A percentile compares a stretch with the other conserved stretches of the same genome.
Conservation (phyloP, 2,329 filamentous ascomycete genomes). For the Alternaria sp. region DNA sequence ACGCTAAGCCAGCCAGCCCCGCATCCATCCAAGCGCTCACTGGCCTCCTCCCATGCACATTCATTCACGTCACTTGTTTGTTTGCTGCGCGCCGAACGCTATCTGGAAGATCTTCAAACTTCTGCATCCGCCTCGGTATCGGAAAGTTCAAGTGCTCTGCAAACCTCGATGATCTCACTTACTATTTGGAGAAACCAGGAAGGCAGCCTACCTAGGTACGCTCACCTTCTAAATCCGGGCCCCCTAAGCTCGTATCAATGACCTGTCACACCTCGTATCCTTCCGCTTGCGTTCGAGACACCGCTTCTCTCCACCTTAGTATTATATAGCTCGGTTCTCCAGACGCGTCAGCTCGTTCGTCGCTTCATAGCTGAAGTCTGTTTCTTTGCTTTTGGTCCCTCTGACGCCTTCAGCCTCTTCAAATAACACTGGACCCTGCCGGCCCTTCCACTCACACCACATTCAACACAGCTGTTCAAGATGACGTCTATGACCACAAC, state of each 20-base stretch:
- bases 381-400: not conserved
- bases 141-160: not conserved
- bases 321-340: not conserved
- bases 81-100: not conserved
- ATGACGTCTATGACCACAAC: constrained; percentile 12
- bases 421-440: not conserved
- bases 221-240: constrained; percentile 1
- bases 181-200: not conserved
- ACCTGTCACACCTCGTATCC: not conserved
- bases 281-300: not conserved
- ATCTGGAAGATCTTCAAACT: not conserved
- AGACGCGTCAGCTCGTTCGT: not conserved
- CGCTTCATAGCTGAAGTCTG: not conserved
- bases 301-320: not conserved
- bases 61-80: not conserved
- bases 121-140: not conserved
- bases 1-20: not conserved
- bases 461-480: not conserved
- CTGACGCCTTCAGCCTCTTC: not conserved
- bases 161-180: not conserved
- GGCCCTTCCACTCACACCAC: not conserved
- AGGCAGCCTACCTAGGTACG: not conserved
- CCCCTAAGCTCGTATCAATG: constrained; percentile 4
- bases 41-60: not conserved
- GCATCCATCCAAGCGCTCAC: not conserved